Conservation (phyloP, 352 stramenopile genomes). For the Globisporangium yorkense region DNA sequence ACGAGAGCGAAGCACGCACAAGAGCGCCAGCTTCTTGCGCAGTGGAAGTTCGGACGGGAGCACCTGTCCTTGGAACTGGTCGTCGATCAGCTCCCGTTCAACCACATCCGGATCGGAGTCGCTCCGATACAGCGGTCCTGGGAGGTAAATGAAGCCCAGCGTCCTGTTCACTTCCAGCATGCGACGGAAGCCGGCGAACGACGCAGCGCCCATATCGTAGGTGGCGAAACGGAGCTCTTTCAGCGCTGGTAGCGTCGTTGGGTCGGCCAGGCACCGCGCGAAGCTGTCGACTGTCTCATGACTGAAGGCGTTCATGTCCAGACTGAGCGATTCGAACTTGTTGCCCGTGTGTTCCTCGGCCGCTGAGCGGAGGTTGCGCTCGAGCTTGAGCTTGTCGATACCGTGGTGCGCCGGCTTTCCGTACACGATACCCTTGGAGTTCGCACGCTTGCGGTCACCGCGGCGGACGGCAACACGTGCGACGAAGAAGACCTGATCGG, state of each 20-base stretch:
- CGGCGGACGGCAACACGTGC: slow-evolving; percentile 97
- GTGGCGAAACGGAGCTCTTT: too few species aligned
- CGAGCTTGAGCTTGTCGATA: slow-evolving; percentile 99
- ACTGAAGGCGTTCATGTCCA: too few species aligned
- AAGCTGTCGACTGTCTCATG: too few species aligned
- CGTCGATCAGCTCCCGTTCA: too few species aligned
- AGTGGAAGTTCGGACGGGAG: neutral
- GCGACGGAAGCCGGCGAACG: too few species aligned
- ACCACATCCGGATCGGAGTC: too few species aligned
- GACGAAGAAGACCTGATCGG: slow-evolving; percentile 99
- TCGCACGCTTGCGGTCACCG: slow-evolving; percentile 98
- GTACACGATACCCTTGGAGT: slow-evolving; percentile 99
- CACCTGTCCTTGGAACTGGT: neutral
- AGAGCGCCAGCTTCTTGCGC: slow-evolving; percentile 2
- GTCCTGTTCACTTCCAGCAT: too few species aligned
- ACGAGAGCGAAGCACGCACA: slow-evolving; percentile 1
- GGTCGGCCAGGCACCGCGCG: too few species aligned
- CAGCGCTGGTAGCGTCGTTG: too few species aligned
- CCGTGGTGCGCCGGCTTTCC: slow-evolving; percentile 99
- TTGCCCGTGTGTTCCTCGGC: slow-evolving; percentile 98
- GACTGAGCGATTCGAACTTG: slow-evolving; percentile 61
- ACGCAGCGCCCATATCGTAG: too few species aligned
- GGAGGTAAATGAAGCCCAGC: too few species aligned
- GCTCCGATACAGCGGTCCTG: too few species aligned
- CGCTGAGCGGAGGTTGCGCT: slow-evolving; percentile 96